These are phyloP conservation scores for Yamadazyma phyllophila DNA, from an alignment of 805 yeast genomes.

Conservation along the genomic window DNA sequence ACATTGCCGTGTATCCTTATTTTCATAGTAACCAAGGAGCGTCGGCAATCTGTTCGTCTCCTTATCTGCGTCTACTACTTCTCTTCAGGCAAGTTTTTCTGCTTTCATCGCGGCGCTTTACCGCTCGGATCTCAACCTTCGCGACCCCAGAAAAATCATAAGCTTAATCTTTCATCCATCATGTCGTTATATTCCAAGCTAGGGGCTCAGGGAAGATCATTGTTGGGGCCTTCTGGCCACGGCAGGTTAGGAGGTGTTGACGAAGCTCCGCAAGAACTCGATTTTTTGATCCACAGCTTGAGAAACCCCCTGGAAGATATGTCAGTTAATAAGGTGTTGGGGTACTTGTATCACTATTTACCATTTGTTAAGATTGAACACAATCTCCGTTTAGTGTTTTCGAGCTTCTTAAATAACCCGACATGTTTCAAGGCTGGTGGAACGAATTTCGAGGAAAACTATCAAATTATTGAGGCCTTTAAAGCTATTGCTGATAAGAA, in stretches of 20 bases:
- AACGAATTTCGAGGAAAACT: conserved; percentile 28
- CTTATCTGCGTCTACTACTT: not conserved
- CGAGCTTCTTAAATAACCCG: conserved; percentile 45
- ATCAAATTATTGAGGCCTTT: conserved; percentile 48
- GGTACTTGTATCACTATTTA: conserved; percentile 50
- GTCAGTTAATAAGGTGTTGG: conserved; percentile 33
- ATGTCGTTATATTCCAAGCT: conserved; percentile 16
- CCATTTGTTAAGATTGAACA: conserved; percentile 48
- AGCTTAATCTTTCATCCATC: not conserved
- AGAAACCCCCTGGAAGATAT: conserved; percentile 36
- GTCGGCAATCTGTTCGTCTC: not conserved
- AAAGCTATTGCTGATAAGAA: conserved; percentile 46
- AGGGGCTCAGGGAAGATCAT: conserved; percentile 14
- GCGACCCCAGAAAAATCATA: conserved; percentile 9
- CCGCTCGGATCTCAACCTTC: not conserved
- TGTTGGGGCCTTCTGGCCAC: not conserved
- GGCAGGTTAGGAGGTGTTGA: not conserved
- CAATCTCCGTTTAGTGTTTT: conserved; percentile 44
- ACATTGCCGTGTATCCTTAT: not conserved
- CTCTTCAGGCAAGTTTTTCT: not conserved
- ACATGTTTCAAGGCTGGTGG: conserved; percentile 22
- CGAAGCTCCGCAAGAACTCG: conserved; percentile 41
- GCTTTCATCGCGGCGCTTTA: conserved; percentile 1
- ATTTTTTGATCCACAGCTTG: conserved; percentile 45
- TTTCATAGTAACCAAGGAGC: not conserved